A percentile compares a stretch with the other conserved stretches of the same genome.
Conservation (phyloP, 2,329 filamentous ascomycete genomes). For the Cadophora sp. region DNA sequence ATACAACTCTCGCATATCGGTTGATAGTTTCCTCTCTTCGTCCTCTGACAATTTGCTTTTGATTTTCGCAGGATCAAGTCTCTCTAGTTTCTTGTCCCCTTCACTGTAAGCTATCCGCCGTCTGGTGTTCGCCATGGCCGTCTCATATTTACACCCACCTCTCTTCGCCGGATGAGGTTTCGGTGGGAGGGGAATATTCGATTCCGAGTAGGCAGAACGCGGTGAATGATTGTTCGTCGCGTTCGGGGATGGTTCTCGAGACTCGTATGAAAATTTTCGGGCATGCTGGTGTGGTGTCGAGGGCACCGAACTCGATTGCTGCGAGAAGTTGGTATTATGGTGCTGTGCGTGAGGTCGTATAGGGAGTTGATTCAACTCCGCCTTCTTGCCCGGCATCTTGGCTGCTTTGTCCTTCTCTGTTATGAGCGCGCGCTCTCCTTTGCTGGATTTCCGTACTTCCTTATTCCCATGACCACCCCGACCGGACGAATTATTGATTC, state of each 20-base stretch:
- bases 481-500: slow-evolving; percentile 56
- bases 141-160: slow-evolving; percentile 86
- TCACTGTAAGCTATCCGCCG: slow-evolving; percentile 91
- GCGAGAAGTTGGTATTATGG: slow-evolving; percentile 58
- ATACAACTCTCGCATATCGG: slow-evolving; percentile 87
- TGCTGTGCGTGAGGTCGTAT: slow-evolving; percentile 48
- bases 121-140: slow-evolving; percentile 78
- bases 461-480: slow-evolving; percentile 64
- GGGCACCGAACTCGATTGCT: slow-evolving; percentile 87
- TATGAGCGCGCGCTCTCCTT: slow-evolving; percentile 67
- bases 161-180: slow-evolving; percentile 65
- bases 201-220: slow-evolving; percentile 88
- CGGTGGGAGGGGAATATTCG: slow-evolving; percentile 74
- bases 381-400: slow-evolving; percentile 45
- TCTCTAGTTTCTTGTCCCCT: slow-evolving; percentile 79
- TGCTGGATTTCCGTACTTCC: slow-evolving; percentile 60
- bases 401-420: slow-evolving; percentile 59
- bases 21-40: slow-evolving; percentile 77
- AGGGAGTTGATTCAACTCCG: slow-evolving; percentile 42
- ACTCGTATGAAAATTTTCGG: slow-evolving; percentile 81
- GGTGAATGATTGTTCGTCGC: slow-evolving; percentile 82
- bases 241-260: slow-evolving; percentile 81
- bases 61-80: slow-evolving; percentile 73
- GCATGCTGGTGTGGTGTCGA: slow-evolving; percentile 92
- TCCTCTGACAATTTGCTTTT: slow-evolving; percentile 74